Base-by-base conservation (phyloP, 2,329 filamentous ascomycete species). In the Pseudogymnoascus sp. region DNA sequence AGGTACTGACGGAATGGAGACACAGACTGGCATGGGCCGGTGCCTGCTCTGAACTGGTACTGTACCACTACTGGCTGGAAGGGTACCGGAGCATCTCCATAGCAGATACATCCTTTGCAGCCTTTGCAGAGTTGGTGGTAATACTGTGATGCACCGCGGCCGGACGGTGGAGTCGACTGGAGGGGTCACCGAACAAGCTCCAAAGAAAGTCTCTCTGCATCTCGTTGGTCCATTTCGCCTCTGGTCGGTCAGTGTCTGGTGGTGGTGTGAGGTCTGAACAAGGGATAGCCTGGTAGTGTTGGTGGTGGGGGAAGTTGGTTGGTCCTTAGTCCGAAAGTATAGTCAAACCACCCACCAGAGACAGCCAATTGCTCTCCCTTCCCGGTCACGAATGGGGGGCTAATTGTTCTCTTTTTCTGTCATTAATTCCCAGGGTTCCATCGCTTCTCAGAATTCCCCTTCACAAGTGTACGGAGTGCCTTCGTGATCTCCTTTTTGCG, bases 361-460 rank as follows among this genome's bases (percentile, higher is more conserved):
- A 54, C 47, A 54, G 47, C 47, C 47, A 54, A 54, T 54, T 54
- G 47, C 28, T 54, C 9, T 33, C 47, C 18, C n/a, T 33, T 33
- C 25, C 25, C 12, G 25, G 47, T 54, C 47, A 54, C 47, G 47
- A 54, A 54, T 54, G 47, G 47, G 47, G 47, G 47, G 47, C 47
- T 54, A 54, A 33, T 33, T 54, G 47, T 54, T 54, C 28, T 33
- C 47, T 54, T 54, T 50, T 33, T 54, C 47, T 54, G 47, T 54
- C 47, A 54, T 54, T 54, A 54, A 54, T 33, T 54, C 47, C 47
- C 25, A 54, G 47, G 47, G 47, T 54, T 54, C 47, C 47, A 54
- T 54, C 47, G 47, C 47, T 33, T 54, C 47, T 54, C 47, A 54
- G 47, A 54, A 54, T 20, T 33, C 28, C 30, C 28, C 47, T 54